A percentile compares a stretch with the other conserved stretches of the same genome.
phyloP scores from a whole-genome alignment of 176 grass and related monocot species.

The Calamus simplicifolius region DNA sequence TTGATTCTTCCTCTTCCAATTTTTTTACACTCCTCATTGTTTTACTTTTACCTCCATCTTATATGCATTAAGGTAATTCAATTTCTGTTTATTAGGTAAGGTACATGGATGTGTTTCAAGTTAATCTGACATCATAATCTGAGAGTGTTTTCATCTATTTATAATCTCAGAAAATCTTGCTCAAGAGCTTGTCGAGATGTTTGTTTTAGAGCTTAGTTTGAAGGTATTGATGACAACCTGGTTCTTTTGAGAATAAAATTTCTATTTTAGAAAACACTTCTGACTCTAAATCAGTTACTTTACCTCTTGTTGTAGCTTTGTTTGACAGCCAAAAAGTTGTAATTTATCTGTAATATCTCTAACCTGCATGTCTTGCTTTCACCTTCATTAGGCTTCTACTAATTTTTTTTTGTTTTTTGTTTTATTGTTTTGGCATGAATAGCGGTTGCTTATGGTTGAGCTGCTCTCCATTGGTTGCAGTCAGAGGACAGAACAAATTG shows the following conservation, averaged over 20 bases:
- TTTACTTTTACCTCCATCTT: no score
- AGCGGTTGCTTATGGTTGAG: slow-evolving; percentile 62
- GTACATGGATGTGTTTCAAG: not conserved
- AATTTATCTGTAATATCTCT: no score
- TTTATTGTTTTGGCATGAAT: slow-evolving; percentile 10
- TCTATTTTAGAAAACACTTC: no score
- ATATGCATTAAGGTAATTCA: no score
- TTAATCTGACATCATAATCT: not conserved
- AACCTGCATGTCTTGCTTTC: no score
- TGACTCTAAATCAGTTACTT: not conserved
- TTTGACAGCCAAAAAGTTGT: not conserved
- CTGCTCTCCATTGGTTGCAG: slow-evolving; percentile 42
- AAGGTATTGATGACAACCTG: slow-evolving; percentile 38
- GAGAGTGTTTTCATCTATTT: slow-evolving; percentile 10
- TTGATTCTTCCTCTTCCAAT: no score
- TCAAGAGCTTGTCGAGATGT: slow-evolving; percentile 68
- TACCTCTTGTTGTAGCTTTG: not conserved
- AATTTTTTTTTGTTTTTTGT: not conserved
- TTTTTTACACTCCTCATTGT: no score
- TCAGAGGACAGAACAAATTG: slow-evolving; percentile 18
- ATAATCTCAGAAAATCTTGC: slow-evolving; percentile 59
- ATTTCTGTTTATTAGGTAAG: no score
- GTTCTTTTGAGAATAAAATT: not conserved
- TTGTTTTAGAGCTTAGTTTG: slow-evolving; percentile 56
- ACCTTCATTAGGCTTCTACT: not conserved